Percentiles rank a stretch among this genome's conserved stretches.
Conservation (phyloP, 2,329 filamentous ascomycete genomes). For the Stromatinia cepivora region DNA sequence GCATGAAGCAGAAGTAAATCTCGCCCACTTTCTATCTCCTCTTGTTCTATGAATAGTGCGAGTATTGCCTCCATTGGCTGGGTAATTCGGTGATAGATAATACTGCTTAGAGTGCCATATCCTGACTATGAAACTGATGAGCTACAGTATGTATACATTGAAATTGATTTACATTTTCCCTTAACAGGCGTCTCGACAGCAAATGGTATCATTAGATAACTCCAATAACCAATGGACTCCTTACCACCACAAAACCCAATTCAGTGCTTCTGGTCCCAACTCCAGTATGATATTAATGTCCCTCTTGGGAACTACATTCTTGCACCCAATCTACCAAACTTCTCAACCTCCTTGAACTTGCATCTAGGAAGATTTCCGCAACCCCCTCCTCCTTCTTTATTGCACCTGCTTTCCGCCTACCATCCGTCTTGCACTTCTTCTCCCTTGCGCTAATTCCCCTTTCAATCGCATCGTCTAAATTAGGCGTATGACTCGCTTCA, state of each 20-base stretch:
- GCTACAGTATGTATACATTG: not conserved
- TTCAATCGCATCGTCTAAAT: slow-evolving; percentile 50
- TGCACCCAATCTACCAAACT: slow-evolving; percentile 31
- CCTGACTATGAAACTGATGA: not conserved
- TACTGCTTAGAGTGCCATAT: not conserved
- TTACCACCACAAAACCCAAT: not conserved
- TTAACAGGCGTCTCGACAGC: not conserved
- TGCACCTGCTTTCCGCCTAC: slow-evolving; percentile 45
- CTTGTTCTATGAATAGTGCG: not conserved
- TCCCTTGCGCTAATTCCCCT: slow-evolving; percentile 54
- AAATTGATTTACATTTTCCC: not conserved
- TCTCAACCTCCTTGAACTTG: slow-evolving; percentile 42
- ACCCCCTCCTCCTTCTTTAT: slow-evolving; percentile 36
- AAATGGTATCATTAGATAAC: slow-evolving; percentile 20
- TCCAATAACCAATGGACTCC: slow-evolving; percentile 1
- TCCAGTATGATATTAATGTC: not conserved
- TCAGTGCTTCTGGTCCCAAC: not conserved
- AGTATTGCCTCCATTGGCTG: not conserved
- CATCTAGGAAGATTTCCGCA: slow-evolving; percentile 33
- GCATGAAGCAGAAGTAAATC: not conserved
- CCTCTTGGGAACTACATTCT: slow-evolving; percentile 5
- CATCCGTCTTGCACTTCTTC: slow-evolving; percentile 45
- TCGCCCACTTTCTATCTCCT: not conserved
- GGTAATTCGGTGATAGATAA: too few species aligned
- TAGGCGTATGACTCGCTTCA: slow-evolving; percentile 33